phyloP scores from a whole-genome alignment of 179 eudicot species.

The Gypsophila paniculata region DNA sequence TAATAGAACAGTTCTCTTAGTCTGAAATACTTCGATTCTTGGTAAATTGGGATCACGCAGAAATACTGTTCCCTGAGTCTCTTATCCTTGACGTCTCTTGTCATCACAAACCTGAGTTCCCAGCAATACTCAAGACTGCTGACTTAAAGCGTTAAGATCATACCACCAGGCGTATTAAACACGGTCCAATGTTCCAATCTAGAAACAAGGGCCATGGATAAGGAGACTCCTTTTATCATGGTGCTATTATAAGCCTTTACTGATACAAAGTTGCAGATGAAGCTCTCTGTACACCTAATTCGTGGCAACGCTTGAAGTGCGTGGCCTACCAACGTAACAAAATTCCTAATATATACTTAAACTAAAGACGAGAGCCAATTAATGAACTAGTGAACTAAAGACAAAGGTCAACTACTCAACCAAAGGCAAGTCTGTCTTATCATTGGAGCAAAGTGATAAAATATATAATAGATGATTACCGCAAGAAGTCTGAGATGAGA shows the following conservation, averaged over 20 bases:
- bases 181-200: background rate
- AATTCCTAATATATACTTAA: background rate
- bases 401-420: background rate
- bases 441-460: background rate
- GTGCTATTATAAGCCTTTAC: too few species aligned
- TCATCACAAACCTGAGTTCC: background rate
- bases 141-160: background rate
- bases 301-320: background rate
- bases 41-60: background rate
- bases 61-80: too few species aligned
- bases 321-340: too few species aligned
- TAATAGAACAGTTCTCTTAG: slow-evolving; percentile 6
- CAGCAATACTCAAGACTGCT: background rate
- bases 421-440: background rate
- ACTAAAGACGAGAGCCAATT: background rate
- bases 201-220: background rate
- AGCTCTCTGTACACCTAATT: background rate
- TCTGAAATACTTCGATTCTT: background rate
- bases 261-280: too few species aligned
- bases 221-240: too few species aligned
- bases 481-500: slow-evolving; percentile 51
- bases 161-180: background rate
- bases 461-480: slow-evolving; percentile 36
- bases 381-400: background rate
- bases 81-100: background rate